Base-by-base conservation (phyloP, 805 yeast species). In the Wickerhamiella kurtzmanii region DNA sequence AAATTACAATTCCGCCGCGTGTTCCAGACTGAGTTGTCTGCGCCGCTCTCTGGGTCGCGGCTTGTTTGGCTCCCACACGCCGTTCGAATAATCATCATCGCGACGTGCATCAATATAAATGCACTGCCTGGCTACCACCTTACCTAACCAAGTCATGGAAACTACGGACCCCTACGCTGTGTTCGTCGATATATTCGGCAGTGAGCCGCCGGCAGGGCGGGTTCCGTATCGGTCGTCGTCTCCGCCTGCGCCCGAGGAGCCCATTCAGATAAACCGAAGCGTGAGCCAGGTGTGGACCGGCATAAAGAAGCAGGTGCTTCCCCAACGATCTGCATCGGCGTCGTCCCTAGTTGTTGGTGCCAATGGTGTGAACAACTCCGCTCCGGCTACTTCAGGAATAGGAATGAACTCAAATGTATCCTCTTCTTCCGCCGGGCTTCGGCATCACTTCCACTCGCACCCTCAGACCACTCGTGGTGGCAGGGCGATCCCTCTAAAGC, bases 201-300 rank as follows among this genome's bases (percentile, higher is more conserved):
- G 59, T 21, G 60, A 58, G 6, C 65, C 65, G 36, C 61, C 61
- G 4, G 61, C 65, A n/a, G 62, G 61, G 4, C 57, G 60, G n/a
- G 43, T 53, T 16, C 56, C 53, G 9, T 28, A 37, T 13, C 16
- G 39, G 15, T 17, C 38, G 19, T 15, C 19, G 16, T 36, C 38
- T n/a, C 38, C 16, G 5, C n/a, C 38, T 25, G 22, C 11, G 3
- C 25, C 20, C 5, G 21, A 5, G 28, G 13, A 36, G 41, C 32
- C 40, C 4, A 41, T 11, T 22, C 43, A 38, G 18, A 35, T 51
- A 44, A 50, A 50, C 9, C 36, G 56, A 17, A 45, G 53, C 11
- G 51, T 49, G 32, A 48, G 54, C 8, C 56, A 53, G 39, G 51
- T 55, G 43, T 52, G 53, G 53, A 45, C 55, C 20, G 55, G 55